phyloP scores from a whole-genome alignment of 108 stramenopile genomes.

The Nitzschia palea region DNA sequence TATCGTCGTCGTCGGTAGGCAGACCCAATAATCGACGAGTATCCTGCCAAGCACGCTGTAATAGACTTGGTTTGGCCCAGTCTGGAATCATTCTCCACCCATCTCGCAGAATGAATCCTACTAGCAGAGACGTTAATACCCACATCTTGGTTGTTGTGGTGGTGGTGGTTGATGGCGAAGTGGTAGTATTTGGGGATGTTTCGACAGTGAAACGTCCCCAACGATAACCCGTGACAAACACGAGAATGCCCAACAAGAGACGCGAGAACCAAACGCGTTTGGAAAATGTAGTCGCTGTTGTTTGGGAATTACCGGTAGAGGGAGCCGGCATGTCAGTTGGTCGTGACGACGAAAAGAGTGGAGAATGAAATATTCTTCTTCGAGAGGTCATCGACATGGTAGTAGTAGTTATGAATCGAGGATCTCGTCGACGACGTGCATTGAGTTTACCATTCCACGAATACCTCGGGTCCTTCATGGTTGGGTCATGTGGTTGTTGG shows the following conservation, averaged over 20 bases:
- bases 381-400: too few relatives aligned
- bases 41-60: not conserved
- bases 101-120: conserved; percentile 24
- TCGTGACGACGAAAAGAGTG: too few relatives aligned
- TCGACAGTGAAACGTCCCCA: not conserved
- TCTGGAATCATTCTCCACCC: conserved; percentile 39
- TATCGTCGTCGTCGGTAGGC: not conserved
- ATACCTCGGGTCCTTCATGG: too few relatives aligned
- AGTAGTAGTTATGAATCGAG: too few relatives aligned
- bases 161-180: too few relatives aligned
- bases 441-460: too few relatives aligned
- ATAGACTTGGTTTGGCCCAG: conserved; percentile 39
- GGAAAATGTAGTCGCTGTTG: not conserved
- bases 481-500: too few relatives aligned
- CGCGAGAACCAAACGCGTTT: not conserved
- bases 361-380: too few relatives aligned
- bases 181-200: not conserved
- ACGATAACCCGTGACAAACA: not conserved
- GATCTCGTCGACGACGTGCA: too few relatives aligned
- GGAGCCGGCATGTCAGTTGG: too few relatives aligned
- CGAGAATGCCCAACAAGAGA: not conserved
- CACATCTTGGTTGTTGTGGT: not conserved
- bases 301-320: too few relatives aligned
- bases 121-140: not conserved
- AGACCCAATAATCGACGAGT: not conserved